These are phyloP conservation scores for Uncinocarpus reesii DNA, from an alignment of 2,329 filamentous ascomycete species.

Conservation along the genomic window DNA sequence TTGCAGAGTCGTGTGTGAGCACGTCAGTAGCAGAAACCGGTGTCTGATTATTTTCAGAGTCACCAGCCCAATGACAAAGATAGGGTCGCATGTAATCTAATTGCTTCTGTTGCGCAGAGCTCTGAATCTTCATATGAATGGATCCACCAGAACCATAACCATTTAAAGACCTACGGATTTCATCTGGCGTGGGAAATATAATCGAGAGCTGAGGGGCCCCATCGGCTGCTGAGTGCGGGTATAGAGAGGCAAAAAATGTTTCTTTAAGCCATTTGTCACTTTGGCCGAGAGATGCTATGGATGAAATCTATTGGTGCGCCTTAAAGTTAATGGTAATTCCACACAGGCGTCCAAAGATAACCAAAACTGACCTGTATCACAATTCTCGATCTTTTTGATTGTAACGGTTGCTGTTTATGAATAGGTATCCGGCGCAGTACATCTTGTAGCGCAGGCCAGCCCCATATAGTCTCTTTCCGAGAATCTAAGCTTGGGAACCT, in stretches of 20 bases:
- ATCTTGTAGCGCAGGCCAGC: conserved; percentile 59
- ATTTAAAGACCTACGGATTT: conserved; percentile 65
- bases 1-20: not conserved
- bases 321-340: conserved; percentile 22
- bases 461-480: conserved; percentile 53
- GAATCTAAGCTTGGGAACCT: conserved; percentile 36
- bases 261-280: conserved; percentile 62
- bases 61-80: conserved; percentile 66
- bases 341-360: not conserved
- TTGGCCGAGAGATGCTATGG: conserved; percentile 65
- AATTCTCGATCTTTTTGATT: conserved; percentile 26
- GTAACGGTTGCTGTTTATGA: conserved; percentile 23
- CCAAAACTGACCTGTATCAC: conserved; percentile 26
- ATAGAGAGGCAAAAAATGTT: conserved; percentile 47
- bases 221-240: conserved; percentile 19
- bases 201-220: conserved; percentile 51
- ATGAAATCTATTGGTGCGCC: conserved; percentile 61
- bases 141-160: conserved; percentile 68
- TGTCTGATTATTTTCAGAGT: conserved; percentile 26
- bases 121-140: conserved; percentile 71
- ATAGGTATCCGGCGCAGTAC: conserved; percentile 48
- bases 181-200: conserved; percentile 69
- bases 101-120: conserved; percentile 60
- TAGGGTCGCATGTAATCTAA: conserved; percentile 60
- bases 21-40: not conserved